phyloP scores from a whole-genome alignment of 768 basidiomycete species.

The Filobasidium floriforme region DNA sequence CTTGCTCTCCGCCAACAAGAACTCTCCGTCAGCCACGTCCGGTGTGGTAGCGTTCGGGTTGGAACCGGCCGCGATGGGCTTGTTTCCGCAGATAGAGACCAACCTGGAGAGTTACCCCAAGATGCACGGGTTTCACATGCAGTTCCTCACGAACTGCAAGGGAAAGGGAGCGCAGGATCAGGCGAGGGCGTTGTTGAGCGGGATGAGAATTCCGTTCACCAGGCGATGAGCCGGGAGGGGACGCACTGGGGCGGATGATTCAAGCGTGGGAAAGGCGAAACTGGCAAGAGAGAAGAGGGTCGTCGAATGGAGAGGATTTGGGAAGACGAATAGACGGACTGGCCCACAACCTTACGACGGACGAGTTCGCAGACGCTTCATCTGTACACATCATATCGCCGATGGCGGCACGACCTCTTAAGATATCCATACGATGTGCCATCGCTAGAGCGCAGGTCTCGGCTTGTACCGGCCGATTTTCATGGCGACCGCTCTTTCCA shows the following conservation, averaged over 20 bases:
- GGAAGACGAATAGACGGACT: no score
- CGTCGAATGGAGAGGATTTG: no score
- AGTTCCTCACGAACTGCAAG: slow-evolving; percentile 79
- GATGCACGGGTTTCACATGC: slow-evolving; percentile 82
- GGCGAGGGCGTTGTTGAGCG: slow-evolving; percentile 77
- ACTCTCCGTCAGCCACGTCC: slow-evolving; percentile 64
- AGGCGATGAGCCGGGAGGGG: slow-evolving; percentile 33
- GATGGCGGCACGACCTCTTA: no score
- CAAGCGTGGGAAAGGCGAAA: neutral
- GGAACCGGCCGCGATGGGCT: slow-evolving; percentile 68
- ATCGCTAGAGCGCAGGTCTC: no score
- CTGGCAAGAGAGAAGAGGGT: neutral
- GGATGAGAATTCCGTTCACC: slow-evolving; percentile 83
- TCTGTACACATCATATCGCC: no score
- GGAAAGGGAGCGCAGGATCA: slow-evolving; percentile 85
- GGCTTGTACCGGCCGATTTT: no score
- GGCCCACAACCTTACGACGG: no score
- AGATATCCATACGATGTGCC: no score
- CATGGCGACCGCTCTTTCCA: no score
- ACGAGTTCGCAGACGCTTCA: no score
- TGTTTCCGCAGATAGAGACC: slow-evolving; percentile 94
- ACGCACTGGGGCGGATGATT: neutral
- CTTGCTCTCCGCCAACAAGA: slow-evolving; percentile 58
- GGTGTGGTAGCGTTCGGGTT: slow-evolving; percentile 89
- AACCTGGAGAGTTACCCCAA: slow-evolving; percentile 83